phyloP scores from a whole-genome alignment of 768 basidiomycete genomes.

The Pisolithus orientalis region DNA sequence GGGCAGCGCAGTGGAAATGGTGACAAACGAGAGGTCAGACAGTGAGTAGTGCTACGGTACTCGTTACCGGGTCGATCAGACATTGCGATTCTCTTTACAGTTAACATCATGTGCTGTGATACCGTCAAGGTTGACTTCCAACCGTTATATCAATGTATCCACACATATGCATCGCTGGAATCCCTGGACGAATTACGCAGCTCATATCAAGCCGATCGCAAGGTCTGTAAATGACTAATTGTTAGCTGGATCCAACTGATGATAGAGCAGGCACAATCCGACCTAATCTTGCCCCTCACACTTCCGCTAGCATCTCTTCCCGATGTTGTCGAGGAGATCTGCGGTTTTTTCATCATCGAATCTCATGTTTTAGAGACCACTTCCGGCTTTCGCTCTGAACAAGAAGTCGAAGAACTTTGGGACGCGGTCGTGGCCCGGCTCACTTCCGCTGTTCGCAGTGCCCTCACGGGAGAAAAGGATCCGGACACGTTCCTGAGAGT shows the following conservation, averaged over 20 bases:
- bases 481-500: constrained; percentile 75
- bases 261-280: constrained; percentile 80
- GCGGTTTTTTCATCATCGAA: constrained; percentile 97
- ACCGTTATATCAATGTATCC: constrained; percentile 93
- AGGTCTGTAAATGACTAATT: constrained; percentile 38
- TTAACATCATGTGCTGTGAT: constrained; percentile 89
- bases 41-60: constrained; percentile 47
- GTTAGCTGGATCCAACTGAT: constrained; percentile 10
- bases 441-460: constrained; percentile 64
- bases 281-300: constrained; percentile 80
- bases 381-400: constrained; percentile 80
- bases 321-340: constrained; percentile 84
- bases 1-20: constrained; percentile 87
- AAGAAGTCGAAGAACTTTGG: constrained; percentile 95
- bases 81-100: constrained; percentile 33
- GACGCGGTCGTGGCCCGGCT: constrained; percentile 75
- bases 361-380: constrained; percentile 86
- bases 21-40: constrained; percentile 90
- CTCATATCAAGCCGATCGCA: constrained; percentile 96
- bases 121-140: constrained; percentile 87
- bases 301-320: constrained; percentile 62
- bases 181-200: constrained; percentile 84
- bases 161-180: constrained; percentile 89
- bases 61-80: constrained; percentile 2
- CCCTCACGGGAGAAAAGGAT: constrained; percentile 67